Conservation (phyloP, 306 rosid genomes). For the Ceratonia siliqua region DNA sequence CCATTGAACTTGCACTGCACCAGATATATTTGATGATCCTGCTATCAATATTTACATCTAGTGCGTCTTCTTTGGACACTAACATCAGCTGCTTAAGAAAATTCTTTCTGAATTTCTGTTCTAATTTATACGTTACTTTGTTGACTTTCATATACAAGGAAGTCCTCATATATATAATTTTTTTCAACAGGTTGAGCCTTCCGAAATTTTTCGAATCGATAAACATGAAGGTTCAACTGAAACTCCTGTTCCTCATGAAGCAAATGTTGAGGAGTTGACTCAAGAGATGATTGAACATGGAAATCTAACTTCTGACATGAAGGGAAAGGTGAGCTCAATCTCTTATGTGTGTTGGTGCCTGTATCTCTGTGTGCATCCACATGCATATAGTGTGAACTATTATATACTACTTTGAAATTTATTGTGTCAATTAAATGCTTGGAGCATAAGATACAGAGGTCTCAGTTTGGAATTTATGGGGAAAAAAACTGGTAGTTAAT, state of each 20-base stretch:
- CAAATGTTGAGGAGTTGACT: conserved; percentile 54
- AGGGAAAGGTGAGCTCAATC: conserved; percentile 58
- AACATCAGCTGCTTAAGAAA: conserved; percentile 9
- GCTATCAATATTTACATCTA: not conserved
- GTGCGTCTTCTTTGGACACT: not conserved
- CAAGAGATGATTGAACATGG: conserved; percentile 52
- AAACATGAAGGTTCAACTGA: conserved; percentile 59
- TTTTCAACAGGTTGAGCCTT: conserved; percentile 67
- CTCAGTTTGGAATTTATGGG: conserved; percentile 19
- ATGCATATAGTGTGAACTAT: not conserved
- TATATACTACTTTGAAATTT: conserved; percentile 1
- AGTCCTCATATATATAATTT: not conserved
- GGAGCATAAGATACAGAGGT: conserved; percentile 4
- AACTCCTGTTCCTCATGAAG: conserved; percentile 50
- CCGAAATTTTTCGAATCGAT: conserved; percentile 72
- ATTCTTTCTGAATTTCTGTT: conserved; percentile 3
- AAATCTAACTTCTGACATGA: conserved; percentile 41
- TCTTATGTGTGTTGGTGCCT: conserved; percentile 5
- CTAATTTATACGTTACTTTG: conserved; percentile 16
- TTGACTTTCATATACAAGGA: conserved; percentile 14
- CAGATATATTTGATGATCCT: conserved; percentile 7
- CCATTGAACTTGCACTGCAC: conserved; percentile 11
- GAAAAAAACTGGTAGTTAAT: conserved; percentile 8
- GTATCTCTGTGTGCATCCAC: conserved; percentile 13
- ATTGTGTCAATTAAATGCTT: not conserved